These are phyloP conservation scores for Solanum pinnatisectum DNA, from an alignment of 257 asterid species.

Conservation along the genomic window DNA sequence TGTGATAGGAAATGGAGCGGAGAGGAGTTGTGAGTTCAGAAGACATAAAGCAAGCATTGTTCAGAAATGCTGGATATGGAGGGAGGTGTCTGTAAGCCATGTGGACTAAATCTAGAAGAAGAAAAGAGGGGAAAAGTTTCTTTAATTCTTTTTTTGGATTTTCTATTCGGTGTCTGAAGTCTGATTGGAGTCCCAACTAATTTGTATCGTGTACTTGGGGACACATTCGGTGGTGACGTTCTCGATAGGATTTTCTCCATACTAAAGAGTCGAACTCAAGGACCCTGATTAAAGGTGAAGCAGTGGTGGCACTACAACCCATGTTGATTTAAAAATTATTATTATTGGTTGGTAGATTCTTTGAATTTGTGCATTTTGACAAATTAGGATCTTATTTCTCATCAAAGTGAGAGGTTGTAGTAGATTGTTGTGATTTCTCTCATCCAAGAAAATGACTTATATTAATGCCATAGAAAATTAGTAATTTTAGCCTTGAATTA, in stretches of 20 bases:
- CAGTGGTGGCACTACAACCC: not conserved
- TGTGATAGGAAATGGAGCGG: constrained; percentile 40
- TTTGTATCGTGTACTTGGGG: fast-evolving
- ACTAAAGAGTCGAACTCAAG: too few relatives aligned
- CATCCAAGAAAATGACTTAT: constrained; percentile 8
- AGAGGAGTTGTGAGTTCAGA: constrained; percentile 35
- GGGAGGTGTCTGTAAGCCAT: constrained; percentile 38
- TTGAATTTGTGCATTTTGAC: not conserved
- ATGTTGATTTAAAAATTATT: too few relatives aligned
- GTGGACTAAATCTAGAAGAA: not conserved
- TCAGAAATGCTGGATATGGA: constrained; percentile 69
- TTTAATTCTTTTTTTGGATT: not conserved
- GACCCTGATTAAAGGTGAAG: fast-evolving
- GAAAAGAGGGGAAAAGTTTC: not conserved
- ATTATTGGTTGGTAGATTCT: not conserved
- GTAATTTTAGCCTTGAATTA: not conserved
- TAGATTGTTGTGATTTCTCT: not conserved
- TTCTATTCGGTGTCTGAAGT: not conserved
- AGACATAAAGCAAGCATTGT: constrained; percentile 59
- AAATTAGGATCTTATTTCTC: not conserved
- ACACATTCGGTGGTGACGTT: not conserved
- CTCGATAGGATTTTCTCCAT: too few relatives aligned
- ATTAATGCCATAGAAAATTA: not conserved
- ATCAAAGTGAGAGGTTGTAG: not conserved
- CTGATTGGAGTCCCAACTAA: too few relatives aligned